These are phyloP conservation scores for Xylogone sp. DNA, from an alignment of 2,329 filamentous ascomycete species.

Conservation along the genomic window DNA sequence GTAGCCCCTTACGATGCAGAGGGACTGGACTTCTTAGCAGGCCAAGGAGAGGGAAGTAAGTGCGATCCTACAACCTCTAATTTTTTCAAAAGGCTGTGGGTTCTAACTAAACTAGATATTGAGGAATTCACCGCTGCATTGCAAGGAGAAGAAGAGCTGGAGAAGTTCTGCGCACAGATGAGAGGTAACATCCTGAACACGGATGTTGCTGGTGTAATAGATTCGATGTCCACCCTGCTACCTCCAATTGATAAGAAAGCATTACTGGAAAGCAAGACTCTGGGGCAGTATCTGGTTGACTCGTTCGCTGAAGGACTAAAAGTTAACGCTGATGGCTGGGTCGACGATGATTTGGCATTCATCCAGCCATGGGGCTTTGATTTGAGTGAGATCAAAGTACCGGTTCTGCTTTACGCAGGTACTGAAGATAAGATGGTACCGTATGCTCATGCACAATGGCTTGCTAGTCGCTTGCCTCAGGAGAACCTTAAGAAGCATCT, in stretches of 20 bases:
- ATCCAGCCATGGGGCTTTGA: conserved; percentile 21
- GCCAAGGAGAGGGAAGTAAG: conserved; percentile 6
- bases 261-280: background rate
- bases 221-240: background rate
- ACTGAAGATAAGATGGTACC: conserved; percentile 22
- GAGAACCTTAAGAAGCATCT: conserved; percentile 14
- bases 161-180: background rate
- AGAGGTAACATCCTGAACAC: background rate
- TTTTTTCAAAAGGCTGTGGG: background rate
- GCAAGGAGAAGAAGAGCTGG: background rate
- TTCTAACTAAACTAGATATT: background rate
- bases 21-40: conserved; percentile 2
- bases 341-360: conserved; percentile 22
- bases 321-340: conserved; percentile 17
- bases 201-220: background rate
- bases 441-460: conserved; percentile 19
- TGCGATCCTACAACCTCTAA: background rate
- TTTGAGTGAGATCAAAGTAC: conserved; percentile 17
- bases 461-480: conserved; percentile 17
- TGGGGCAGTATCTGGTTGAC: background rate
- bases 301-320: conserved; percentile 10
- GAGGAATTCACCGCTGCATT: background rate
- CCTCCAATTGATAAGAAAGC: background rate
- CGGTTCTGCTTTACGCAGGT: conserved; percentile 21
- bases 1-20: conserved; percentile 5